A percentile compares a stretch with the other conserved stretches of the same genome.
phyloP scores from a whole-genome alignment of 768 basidiomycete species.

The Russula compacta region DNA sequence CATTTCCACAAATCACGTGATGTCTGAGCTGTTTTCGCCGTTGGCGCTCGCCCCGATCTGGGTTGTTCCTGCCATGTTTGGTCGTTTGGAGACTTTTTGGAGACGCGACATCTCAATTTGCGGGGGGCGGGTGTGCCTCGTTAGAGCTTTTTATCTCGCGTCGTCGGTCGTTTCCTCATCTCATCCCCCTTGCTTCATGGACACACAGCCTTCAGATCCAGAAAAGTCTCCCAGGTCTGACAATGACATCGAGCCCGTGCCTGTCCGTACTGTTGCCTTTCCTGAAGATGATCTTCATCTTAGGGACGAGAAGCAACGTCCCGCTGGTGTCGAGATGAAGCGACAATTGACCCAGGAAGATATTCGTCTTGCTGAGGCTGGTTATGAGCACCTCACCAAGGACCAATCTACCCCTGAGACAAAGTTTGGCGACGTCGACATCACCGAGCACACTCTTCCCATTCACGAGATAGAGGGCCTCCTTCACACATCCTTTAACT shows the following conservation, averaged over 20 bases:
- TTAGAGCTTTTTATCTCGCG: background rate
- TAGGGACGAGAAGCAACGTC: slow-evolving; percentile 31
- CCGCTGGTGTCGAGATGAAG: slow-evolving; percentile 51
- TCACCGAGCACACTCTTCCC: slow-evolving; percentile 45
- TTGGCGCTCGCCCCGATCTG: too few relatives aligned
- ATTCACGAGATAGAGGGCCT: slow-evolving; percentile 33
- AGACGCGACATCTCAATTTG: background rate
- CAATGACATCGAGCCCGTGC: slow-evolving; percentile 29
- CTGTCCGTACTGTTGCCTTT: slow-evolving; percentile 43
- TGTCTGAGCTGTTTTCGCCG: too few relatives aligned
- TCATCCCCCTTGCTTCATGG: slow-evolving; percentile 6
- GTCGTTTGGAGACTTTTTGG: too few relatives aligned
- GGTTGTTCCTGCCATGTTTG: too few relatives aligned
- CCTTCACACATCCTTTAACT: slow-evolving; percentile 43
- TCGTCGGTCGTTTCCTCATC: background rate
- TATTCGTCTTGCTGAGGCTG: slow-evolving; percentile 56
- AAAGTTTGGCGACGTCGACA: slow-evolving; percentile 41
- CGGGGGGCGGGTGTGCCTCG: background rate
- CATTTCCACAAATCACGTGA: too few relatives aligned
- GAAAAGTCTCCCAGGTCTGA: slow-evolving; percentile 9
- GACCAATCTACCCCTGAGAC: slow-evolving; percentile 31
- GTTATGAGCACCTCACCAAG: slow-evolving; percentile 52
- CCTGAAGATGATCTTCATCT: slow-evolving; percentile 29
- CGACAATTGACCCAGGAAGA: slow-evolving; percentile 59
- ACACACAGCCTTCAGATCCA: slow-evolving; percentile 1